A percentile compares a stretch with the other conserved stretches of the same genome.
Evolutionary conservation across 495 filamentous ascomycete genomes (phyloP).

Genomic region (Halenospora varia): DNA sequence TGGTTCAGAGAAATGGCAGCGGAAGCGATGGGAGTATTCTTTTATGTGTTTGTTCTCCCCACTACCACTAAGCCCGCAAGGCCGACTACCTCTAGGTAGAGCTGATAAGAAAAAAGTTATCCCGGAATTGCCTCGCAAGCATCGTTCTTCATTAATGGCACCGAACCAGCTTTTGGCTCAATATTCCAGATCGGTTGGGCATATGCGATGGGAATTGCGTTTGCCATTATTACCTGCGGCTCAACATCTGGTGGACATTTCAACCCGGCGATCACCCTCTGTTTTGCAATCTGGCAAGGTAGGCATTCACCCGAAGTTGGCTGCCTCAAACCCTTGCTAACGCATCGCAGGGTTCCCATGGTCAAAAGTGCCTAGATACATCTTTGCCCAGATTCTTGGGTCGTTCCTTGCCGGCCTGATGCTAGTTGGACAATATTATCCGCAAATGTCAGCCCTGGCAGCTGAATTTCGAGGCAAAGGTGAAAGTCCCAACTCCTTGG

Average conservation of each 20-base stretch:
- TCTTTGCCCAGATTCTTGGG: slow-evolving; percentile 49
- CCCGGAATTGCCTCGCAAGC: slow-evolving; percentile 44
- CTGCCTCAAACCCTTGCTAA: slow-evolving; percentile 43
- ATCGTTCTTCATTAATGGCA: slow-evolving; percentile 38
- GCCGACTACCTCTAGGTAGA: no score
- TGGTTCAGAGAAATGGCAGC: slow-evolving; percentile 42
- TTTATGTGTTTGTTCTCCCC: slow-evolving; percentile 39
- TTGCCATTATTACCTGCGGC: slow-evolving; percentile 50
- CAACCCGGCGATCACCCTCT: slow-evolving; percentile 47
- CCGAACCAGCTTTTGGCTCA: slow-evolving; percentile 33
- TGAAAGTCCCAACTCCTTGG: slow-evolving; percentile 35
- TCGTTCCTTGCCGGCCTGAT: slow-evolving; percentile 46
- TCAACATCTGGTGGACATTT: slow-evolving; percentile 50
- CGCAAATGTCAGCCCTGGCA: slow-evolving; percentile 38
- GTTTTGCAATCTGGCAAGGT: slow-evolving; percentile 47
- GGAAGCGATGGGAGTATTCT: slow-evolving; percentile 48
- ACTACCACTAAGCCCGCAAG: no score
- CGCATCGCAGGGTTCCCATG: slow-evolving; percentile 21
- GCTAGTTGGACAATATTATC: slow-evolving; percentile 46
- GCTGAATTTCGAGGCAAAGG: slow-evolving; percentile 27
- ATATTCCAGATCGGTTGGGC: slow-evolving; percentile 47
- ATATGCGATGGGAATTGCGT: slow-evolving; percentile 48
- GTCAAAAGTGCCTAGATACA: slow-evolving; percentile 41
- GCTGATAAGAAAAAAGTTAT: slow-evolving; percentile 33
- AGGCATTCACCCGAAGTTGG: slow-evolving; percentile 19